Evolutionary conservation across 495 filamentous ascomycete species (phyloP), one percentile per base, ranked within the genome.

Genomic region (Penicillium riverlandense): DNA sequence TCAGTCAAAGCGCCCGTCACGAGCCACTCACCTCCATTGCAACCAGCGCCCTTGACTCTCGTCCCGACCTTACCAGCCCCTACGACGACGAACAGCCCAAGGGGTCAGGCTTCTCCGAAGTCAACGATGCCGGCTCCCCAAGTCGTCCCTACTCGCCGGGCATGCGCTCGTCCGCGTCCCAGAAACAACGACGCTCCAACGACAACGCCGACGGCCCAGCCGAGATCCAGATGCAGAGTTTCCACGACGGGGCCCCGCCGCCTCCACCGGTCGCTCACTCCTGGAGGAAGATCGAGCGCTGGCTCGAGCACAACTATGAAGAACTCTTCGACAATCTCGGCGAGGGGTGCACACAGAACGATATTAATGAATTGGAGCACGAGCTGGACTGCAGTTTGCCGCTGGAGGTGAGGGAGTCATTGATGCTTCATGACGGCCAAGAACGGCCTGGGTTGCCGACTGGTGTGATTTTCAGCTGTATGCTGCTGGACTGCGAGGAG

Each of bases 401-500:
- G 5, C 78, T 90, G 62, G 92, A 99, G 54, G 79, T 99, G 36
- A 84, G 92, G 40, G 90, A 99, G 56, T 97, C 94, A 9, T 63
- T 97, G 52, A 79, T 84, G 69, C 59, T 86, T 28, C 94, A 99
- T 59, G 92, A 99, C 58, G 92, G 92, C 2, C 92, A 99, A 66
- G 92, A 99, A 65, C 84, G 94, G 37, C 87, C 87, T 35, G 92
- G 92, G 43, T 75, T 77, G 44, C 92, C 92, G 1, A 96, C 92
- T 0, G 92, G 92, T 47, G 81, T 96, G 44, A 79, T 99, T 34
- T 97, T 99, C 59, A 78, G 90, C 32, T 81, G 76, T 56, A 99
- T 99, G 92, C 72, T 97, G 36, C 77, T 99, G 37, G 92, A 99
- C 57, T 99, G 92, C 61, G 92, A 99, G 61, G 92, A 99, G 62